These are phyloP conservation scores for Euphorbia tirucalli DNA, from an alignment of 345 rosid species.

Conservation along the genomic window DNA sequence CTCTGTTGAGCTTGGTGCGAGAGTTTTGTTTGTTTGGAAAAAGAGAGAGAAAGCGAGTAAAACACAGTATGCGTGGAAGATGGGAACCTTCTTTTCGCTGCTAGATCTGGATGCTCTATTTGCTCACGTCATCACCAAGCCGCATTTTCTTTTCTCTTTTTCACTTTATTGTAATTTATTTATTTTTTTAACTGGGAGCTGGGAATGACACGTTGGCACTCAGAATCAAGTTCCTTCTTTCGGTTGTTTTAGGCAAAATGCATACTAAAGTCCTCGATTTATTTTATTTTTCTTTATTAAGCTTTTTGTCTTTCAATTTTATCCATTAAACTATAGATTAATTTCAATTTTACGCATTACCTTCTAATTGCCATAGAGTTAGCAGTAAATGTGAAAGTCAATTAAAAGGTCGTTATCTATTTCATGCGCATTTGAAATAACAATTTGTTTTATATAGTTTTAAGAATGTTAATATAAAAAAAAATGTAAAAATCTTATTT, in stretches of 20 bases:
- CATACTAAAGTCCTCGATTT: too few species aligned
- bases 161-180: not conserved
- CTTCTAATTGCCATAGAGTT: too few species aligned
- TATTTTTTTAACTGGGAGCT: not conserved
- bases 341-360: too few species aligned
- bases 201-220: conserved; percentile 27
- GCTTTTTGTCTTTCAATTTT: too few species aligned
- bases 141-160: conserved; percentile 13
- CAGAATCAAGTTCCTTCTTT: conserved; percentile 12
- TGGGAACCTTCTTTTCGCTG: conserved; percentile 56
- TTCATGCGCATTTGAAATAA: too few species aligned
- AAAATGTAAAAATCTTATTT: too few species aligned
- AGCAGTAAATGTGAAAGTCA: too few species aligned
- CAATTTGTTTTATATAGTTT: too few species aligned
- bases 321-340: too few species aligned
- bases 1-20: conserved; percentile 21
- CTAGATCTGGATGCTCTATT: conserved; percentile 65
- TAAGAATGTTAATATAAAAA: too few species aligned
- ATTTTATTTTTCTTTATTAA: too few species aligned
- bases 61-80: conserved; percentile 5
- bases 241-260: not conserved
- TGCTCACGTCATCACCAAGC: conserved; percentile 43
- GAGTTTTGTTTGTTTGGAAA: not conserved
- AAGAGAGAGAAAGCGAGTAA: conserved; percentile 9
- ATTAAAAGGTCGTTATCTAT: too few species aligned